phyloP scores from a whole-genome alignment of 2,329 filamentous ascomycete species.

The Eurotiales sp. region DNA sequence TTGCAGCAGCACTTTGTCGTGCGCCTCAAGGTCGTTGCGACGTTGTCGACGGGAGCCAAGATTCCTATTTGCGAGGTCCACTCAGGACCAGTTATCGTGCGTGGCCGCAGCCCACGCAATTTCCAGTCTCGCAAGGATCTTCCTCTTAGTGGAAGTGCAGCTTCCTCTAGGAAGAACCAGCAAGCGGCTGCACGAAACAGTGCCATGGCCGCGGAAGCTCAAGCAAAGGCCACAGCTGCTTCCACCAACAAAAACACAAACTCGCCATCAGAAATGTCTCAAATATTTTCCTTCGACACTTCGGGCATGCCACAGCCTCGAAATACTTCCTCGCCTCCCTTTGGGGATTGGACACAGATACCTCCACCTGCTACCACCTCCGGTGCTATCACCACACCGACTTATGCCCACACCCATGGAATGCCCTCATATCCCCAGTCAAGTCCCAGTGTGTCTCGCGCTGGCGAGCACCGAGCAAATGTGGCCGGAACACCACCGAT shows the following conservation, averaged over 20 bases:
- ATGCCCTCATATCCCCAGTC: conserved; percentile 49
- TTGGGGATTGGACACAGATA: conserved; percentile 36
- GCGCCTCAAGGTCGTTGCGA: conserved; percentile 79
- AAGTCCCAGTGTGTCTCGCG: conserved; percentile 46
- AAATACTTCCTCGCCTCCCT: conserved; percentile 20
- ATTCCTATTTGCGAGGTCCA: conserved; percentile 76
- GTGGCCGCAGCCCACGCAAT: conserved; percentile 87
- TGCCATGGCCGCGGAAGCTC: conserved; percentile 34
- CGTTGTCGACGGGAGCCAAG: conserved; percentile 77
- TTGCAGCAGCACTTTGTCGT: conserved; percentile 94
- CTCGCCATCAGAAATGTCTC: conserved; percentile 24
- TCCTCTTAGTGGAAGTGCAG: conserved; percentile 74
- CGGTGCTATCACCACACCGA: conserved; percentile 17
- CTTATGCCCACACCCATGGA: conserved; percentile 19
- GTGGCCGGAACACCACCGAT: conserved; percentile 49
- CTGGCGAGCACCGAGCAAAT: conserved; percentile 31
- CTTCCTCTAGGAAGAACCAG: conserved; percentile 68
- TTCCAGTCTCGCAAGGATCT: conserved; percentile 94
- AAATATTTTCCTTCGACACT: conserved; percentile 21
- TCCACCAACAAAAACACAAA: conserved; percentile 27
- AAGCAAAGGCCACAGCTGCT: conserved; percentile 27
- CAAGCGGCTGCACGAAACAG: conserved; percentile 13
- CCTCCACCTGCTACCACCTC: conserved; percentile 23
- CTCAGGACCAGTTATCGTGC: conserved; percentile 88
- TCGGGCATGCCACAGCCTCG: conserved; percentile 28